Conservation (phyloP, 306 rosid genomes). For the Cucurbita argyrosperma region DNA sequence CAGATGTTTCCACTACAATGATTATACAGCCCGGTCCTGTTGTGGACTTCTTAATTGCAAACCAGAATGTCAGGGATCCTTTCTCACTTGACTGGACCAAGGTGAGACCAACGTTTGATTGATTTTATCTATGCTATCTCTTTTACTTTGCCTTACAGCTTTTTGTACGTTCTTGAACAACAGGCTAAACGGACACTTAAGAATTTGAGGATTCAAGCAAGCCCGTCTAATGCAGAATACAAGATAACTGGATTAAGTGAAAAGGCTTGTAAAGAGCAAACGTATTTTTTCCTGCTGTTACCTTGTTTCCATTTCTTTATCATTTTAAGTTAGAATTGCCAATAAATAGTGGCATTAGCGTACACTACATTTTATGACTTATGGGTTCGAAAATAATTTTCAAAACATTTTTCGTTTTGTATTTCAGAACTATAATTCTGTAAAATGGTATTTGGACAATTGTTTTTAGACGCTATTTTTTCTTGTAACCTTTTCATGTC, state of each 20-base stretch:
- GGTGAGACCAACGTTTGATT: constrained; percentile 25
- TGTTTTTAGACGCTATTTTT: too few species aligned
- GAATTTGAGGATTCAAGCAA: constrained; percentile 59
- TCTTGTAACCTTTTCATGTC: not conserved
- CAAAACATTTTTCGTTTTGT: not conserved
- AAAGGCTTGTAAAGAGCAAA: constrained; percentile 53
- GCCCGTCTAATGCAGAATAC: constrained; percentile 58
- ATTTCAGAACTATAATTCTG: too few species aligned
- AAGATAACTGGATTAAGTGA: constrained; percentile 88
- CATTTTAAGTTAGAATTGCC: not conserved
- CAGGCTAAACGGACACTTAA: constrained; percentile 77
- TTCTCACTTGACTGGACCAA: constrained; percentile 63
- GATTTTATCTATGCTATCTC: not conserved
- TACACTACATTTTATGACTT: not conserved
- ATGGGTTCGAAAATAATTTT: not conserved
- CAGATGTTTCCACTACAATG: constrained; percentile 94
- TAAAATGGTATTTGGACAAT: too few species aligned
- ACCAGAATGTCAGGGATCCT: constrained; percentile 69
- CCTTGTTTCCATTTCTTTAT: not conserved
- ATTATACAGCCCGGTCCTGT: constrained; percentile 78
- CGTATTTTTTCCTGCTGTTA: constrained; percentile 16
- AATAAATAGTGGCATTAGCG: not conserved
- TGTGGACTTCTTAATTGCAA: constrained; percentile 67
- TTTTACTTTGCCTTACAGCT: not conserved
- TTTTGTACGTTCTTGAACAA: not conserved